Conservation (phyloP, 352 stramenopile species). For the Phytopythium oedochilum region DNA sequence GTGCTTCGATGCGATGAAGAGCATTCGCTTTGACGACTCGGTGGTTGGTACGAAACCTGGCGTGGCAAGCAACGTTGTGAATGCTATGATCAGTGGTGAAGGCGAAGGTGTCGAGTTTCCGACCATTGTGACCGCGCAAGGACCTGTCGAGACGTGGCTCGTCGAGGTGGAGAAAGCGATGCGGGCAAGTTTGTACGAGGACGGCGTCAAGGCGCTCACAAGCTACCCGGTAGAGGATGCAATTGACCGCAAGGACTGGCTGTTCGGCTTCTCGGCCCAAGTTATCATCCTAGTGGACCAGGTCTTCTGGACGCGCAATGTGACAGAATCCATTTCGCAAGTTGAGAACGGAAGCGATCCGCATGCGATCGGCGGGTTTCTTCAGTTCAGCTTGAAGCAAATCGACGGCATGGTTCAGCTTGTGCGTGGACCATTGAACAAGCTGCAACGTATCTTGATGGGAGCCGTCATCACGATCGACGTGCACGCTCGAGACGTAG, state of each 20-base stretch:
- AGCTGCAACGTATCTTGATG: conserved; percentile 88
- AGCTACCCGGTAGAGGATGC: conserved; percentile 86
- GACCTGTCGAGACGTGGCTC: conserved; percentile 86
- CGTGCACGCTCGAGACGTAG: conserved; percentile 89
- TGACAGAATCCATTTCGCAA: conserved; percentile 73
- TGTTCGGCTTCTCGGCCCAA: conserved; percentile 87
- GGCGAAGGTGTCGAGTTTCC: conserved; percentile 84
- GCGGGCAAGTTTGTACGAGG: conserved; percentile 81
- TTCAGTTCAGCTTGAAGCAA: conserved; percentile 88
- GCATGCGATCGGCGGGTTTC: conserved; percentile 73
- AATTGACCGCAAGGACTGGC: conserved; percentile 87
- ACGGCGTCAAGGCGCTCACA: conserved; percentile 75
- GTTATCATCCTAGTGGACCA: conserved; percentile 90
- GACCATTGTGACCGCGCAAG: conserved; percentile 67
- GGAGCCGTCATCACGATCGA: conserved; percentile 91
- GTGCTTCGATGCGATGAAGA: conserved; percentile 93
- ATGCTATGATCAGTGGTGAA: conserved; percentile 83
- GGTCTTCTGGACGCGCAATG: conserved; percentile 89
- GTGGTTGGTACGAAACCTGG: conserved; percentile 13
- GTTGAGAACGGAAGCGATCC: conserved; percentile 64
- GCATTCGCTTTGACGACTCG: conserved; percentile 77
- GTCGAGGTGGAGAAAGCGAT: conserved; percentile 87
- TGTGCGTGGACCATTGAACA: conserved; percentile 77
- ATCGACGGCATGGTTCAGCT: conserved; percentile 93
- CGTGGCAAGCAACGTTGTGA: conserved; percentile 47